Evolutionary conservation across 768 basidiomycete species (phyloP), one percentile per base, ranked within the genome.

Genomic region (Heimioporus sp.): DNA sequence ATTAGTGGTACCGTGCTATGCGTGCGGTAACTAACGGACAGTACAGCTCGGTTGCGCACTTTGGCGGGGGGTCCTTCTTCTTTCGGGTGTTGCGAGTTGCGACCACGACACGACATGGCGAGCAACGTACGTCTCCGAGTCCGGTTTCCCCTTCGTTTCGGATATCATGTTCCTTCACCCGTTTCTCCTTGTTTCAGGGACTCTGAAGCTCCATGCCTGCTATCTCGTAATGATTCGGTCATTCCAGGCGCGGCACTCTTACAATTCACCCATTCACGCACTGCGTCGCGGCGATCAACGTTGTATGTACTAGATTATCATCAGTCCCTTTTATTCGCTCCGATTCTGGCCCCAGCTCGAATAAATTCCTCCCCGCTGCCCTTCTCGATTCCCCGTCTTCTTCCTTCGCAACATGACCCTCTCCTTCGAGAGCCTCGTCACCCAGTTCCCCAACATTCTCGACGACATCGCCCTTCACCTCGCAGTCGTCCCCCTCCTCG

Each of bases 401-500:
- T 28, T 34, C 35, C 35, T 45, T 35, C 31, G 24, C 41, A 20
- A 38, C 15, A 44, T 35, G 41, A 16, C 35, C n/a, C 32, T 55
- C 12, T 30, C 54, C 46, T 46, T 68, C 43, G 62, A 69, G 30
- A 30, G 15, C 10, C 60, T 69, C 19, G 65, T 46, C 12, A 34
- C 8, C 4, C 42, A 34, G 4, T 47, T 19, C 13, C 60, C 69
- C 7, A 30, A 52, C 36, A 30, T 63, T 28, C 53, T 75, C 41
- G 73, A 78, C 60, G 64, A 66, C 44, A 73, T 83, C 41, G 78
- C 75, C 3, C 73, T 72, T 52, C 67, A 74, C 60, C 55, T 72
- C 24, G 65, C 70, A 3, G 65, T 69, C 6, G 64, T 64, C 48
- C 67, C 70, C 1, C 69, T 75, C 52, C 62, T 72, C 1, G 80